Conservation (phyloP, 2,329 filamentous ascomycete genomes). For the Macrophomina tecta region DNA sequence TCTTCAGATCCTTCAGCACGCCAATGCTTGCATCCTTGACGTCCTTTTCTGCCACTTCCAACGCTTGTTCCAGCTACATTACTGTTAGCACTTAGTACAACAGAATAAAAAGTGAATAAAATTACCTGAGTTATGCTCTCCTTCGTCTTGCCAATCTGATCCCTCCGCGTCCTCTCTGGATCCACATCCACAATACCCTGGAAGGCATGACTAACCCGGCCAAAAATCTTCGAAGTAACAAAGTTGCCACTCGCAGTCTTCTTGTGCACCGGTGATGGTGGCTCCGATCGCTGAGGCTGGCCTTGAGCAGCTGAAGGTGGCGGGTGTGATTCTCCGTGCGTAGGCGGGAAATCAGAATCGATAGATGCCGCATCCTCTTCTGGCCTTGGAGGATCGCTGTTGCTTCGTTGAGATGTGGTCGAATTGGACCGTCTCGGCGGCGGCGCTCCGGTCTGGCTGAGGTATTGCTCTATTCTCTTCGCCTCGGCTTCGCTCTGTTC, state of each 20-base stretch:
- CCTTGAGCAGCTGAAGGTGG: slow-evolving; percentile 76
- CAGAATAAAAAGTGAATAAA: not conserved
- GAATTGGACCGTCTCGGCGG: slow-evolving; percentile 72
- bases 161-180: slow-evolving; percentile 87
- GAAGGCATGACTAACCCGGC: slow-evolving; percentile 91
- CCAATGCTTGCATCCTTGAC: slow-evolving; percentile 91
- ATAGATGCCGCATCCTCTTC: slow-evolving; percentile 84
- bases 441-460: slow-evolving; percentile 69
- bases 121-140: slow-evolving; percentile 74
- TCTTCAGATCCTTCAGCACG: slow-evolving; percentile 85
- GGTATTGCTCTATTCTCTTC: slow-evolving; percentile 89
- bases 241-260: slow-evolving; percentile 83
- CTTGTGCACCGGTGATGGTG: slow-evolving; percentile 61
- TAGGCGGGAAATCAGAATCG: slow-evolving; percentile 94
- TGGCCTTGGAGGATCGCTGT: slow-evolving; percentile 53
- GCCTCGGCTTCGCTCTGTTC: slow-evolving; percentile 94
- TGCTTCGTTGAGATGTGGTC: slow-evolving; percentile 55
- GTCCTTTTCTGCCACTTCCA: slow-evolving; percentile 86
- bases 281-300: slow-evolving; percentile 52
- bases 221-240: slow-evolving; percentile 92
- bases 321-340: slow-evolving; percentile 73
- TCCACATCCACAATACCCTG: slow-evolving; percentile 97
- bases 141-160: slow-evolving; percentile 93
- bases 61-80: slow-evolving; percentile 81
- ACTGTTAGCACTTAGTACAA: not conserved